Evolutionary conservation across 148 eudicot species (phyloP).

Genomic region (Mesembryanthemum crystallinum): DNA sequence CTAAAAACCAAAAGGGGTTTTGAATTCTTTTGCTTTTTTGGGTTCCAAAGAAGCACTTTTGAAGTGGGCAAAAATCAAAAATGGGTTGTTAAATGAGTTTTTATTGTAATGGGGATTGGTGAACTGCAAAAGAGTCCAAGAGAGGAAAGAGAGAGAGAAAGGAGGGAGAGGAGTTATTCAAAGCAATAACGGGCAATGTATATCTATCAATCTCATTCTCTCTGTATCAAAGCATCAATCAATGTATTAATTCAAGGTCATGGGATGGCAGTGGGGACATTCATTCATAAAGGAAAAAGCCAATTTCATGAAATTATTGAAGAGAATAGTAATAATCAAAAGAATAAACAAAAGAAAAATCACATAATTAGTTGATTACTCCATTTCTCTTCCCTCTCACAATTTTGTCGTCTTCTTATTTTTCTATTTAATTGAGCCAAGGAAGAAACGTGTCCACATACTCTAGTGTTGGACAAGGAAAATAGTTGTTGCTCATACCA

Average conservation of each 20-base stretch:
- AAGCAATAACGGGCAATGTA: constrained; percentile 16
- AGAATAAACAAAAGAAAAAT: too few relatives aligned
- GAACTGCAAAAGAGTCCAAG: constrained; percentile 5
- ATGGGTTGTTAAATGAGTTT: not conserved
- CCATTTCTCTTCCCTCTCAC: too few relatives aligned
- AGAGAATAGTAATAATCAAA: not conserved
- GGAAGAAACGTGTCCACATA: too few relatives aligned
- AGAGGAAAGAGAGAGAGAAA: constrained; percentile 8
- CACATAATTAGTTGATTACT: too few relatives aligned
- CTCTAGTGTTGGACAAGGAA: too few relatives aligned
- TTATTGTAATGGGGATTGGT: not conserved
- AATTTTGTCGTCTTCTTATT: too few relatives aligned
- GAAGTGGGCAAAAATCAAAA: not conserved
- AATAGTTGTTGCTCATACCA: too few relatives aligned
- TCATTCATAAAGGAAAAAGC: not conserved
- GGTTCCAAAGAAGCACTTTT: constrained; percentile 7
- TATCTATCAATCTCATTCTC: not conserved
- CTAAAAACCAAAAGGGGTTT: not conserved
- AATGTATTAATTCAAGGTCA: constrained; percentile 2
- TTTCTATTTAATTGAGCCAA: too few relatives aligned
- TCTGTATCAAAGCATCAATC: not conserved
- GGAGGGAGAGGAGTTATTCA: constrained; percentile 10
- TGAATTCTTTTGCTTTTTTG: constrained; percentile 11
- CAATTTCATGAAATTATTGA: constrained; percentile 7
- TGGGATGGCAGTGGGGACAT: not conserved